Percentiles rank a stretch among this genome's conserved stretches.
phyloP scores from a whole-genome alignment of 2,329 filamentous ascomycete species.

The Zelopaecilomyces penicillatus region DNA sequence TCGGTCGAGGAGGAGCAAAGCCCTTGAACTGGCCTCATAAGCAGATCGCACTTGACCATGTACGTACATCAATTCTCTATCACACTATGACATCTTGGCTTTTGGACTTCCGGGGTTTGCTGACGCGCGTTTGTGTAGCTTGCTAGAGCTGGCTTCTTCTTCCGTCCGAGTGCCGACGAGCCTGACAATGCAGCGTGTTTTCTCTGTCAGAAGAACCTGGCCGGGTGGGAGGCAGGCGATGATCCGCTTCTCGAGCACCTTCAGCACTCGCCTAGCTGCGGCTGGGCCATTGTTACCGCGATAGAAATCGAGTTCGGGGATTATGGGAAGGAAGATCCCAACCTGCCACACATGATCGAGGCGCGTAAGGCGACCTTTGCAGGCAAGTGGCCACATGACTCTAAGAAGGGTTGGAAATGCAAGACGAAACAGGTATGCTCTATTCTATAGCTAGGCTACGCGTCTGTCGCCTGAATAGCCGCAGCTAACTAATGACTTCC shows the following conservation, averaged over 20 bases:
- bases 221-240: conserved; percentile 87
- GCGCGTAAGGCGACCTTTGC: conserved; percentile 78
- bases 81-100: background rate
- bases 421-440: conserved; percentile 70
- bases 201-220: conserved; percentile 72
- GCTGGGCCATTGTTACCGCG: conserved; percentile 70
- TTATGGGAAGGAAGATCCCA: conserved; percentile 64
- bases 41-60: conserved; percentile 23
- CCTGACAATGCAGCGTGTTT: conserved; percentile 90
- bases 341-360: conserved; percentile 59
- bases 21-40: conserved; percentile 68
- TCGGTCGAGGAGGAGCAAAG: conserved; percentile 41
- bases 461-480: background rate
- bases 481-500: conserved; percentile 9
- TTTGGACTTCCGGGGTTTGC: no score
- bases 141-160: conserved; percentile 86
- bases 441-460: no score
- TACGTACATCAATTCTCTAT: conserved; percentile 12
- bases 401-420: conserved; percentile 80
- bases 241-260: conserved; percentile 78
- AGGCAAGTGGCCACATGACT: conserved; percentile 82
- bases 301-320: conserved; percentile 55
- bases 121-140: conserved; percentile 49
- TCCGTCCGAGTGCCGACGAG: conserved; percentile 63
- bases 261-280: conserved; percentile 72